phyloP scores from a whole-genome alignment of 1,284 basidiomycete genomes.

The Inonotus hispidus region DNA sequence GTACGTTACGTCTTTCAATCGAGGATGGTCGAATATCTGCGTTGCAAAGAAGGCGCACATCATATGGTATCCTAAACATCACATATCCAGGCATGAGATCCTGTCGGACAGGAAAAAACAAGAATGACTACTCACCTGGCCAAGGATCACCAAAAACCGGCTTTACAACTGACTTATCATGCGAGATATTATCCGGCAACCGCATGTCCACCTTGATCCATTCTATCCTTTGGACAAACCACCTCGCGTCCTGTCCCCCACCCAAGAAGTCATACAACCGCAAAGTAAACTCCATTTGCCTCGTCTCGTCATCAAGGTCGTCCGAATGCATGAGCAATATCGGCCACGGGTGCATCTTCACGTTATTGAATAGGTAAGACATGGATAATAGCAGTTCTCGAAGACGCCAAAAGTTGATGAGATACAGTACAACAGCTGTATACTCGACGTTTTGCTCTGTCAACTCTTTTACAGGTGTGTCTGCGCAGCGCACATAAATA shows the following conservation, averaged over 20 bases:
- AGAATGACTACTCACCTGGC: conserved; percentile 7
- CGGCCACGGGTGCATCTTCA: conserved; percentile 16
- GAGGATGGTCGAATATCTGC: conserved; percentile 19
- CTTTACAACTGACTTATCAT: conserved; percentile 16
- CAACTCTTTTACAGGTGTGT: conserved; percentile 6
- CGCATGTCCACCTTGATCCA: conserved; percentile 15
- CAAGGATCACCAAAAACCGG: conserved; percentile 15
- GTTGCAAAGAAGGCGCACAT: conserved; percentile 20
- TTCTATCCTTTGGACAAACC: conserved; percentile 16
- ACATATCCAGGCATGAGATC: neutral
- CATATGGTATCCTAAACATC: conserved; percentile 18
- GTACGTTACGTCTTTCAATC: conserved; percentile 19
- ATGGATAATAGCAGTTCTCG: conserved; percentile 12
- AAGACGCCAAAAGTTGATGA: conserved; percentile 13
- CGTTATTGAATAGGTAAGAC: conserved; percentile 13
- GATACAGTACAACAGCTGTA: conserved; percentile 13
- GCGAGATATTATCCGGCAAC: conserved; percentile 11
- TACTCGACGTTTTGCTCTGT: conserved; percentile 3
- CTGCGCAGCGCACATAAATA: neutral
- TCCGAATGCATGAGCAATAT: conserved; percentile 15
- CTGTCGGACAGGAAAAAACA: neutral
- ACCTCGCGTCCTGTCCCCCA: conserved; percentile 10
- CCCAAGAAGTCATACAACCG: conserved; percentile 15
- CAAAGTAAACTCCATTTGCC: conserved; percentile 9
- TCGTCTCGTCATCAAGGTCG: conserved; percentile 12